These are phyloP conservation scores for Nakazawaea ernobii DNA, from an alignment of 805 yeast genomes.

Conservation along the genomic window DNA sequence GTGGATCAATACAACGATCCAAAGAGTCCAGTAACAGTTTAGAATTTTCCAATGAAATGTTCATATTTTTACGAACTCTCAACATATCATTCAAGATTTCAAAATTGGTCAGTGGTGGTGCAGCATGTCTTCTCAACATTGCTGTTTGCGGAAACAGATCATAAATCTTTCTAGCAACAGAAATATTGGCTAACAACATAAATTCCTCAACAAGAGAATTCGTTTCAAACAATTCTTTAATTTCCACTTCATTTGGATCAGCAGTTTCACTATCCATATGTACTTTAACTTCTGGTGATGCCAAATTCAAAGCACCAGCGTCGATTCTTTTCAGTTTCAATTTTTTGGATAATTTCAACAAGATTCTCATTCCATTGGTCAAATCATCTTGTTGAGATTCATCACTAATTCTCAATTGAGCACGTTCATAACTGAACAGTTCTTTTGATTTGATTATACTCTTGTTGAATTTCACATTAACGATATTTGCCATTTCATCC, in stretches of 20 bases:
- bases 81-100: conserved; percentile 87
- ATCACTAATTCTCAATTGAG: conserved; percentile 90
- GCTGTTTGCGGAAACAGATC: conserved; percentile 97
- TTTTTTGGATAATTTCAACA: conserved; percentile 73
- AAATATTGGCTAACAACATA: conserved; percentile 94
- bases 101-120: conserved; percentile 95
- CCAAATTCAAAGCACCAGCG: conserved; percentile 94
- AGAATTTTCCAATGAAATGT: conserved; percentile 77
- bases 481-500: conserved; percentile 79
- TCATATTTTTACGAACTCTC: conserved; percentile 69
- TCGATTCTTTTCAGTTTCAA: conserved; percentile 81
- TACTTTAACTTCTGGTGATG: conserved; percentile 97
- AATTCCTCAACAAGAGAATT: conserved; percentile 97
- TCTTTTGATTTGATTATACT: conserved; percentile 87
- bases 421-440: conserved; percentile 91
- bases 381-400: conserved; percentile 67
- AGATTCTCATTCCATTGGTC: conserved; percentile 82
- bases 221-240: conserved; percentile 81
- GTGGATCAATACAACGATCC: conserved; percentile 77
- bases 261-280: conserved; percentile 96
- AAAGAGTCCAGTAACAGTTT: conserved; percentile 90
- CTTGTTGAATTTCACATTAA: conserved; percentile 73
- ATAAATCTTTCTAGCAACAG: conserved; percentile 89
- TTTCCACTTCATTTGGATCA: conserved; percentile 93
- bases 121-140: conserved; percentile 93